Evolutionary conservation across 495 filamentous ascomycete species (phyloP), one percentile per base, ranked within the genome.

Genomic region (Pyrenula aspistea): DNA sequence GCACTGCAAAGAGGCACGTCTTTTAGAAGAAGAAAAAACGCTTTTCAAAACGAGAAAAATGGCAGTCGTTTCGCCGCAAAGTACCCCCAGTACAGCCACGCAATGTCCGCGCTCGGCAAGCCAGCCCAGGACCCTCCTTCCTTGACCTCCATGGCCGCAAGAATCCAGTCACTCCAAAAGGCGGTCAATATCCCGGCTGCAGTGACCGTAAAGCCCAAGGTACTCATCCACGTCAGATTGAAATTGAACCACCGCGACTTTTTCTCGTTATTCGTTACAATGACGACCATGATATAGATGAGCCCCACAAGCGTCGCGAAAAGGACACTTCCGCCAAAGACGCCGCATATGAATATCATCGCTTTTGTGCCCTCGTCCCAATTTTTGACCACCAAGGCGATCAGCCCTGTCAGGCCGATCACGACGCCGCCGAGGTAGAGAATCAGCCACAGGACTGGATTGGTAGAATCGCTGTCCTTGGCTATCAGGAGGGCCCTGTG

Each of bases 31-130:
- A n/a, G n/a, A n/a, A n/a, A n/a, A n/a, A n/a, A n/a, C n/a, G n/a
- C n/a, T n/a, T n/a, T 50, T 31, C 49, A 54, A 59, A 67, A 56
- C 22, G 60, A 63, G 21, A 66, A 61, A 56, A 69, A 60, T 0
- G 67, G 66, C 48, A 70, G 55, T 56, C 67, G 51, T 60, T 70
- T 70, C 19, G 66, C 65, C 24, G 62, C 51, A 59, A 68, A 65
- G 57, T 68, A 70, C 11, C 21, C 56, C 67, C 67, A 70, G 51
- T 67, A 70, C 58, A 68, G 61, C 50, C 56, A 51, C 20, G 63
- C 64, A 57, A 61, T 61, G 53, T 67, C 67, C n/a, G 23, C 8
- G 25, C 55, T 58, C 12, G 67, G 67, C 2, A 50, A 12, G 0
- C 67, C 67, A 19, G 56, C 60, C 56, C 64, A 23, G 36, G 62